Conservation (phyloP, 2,329 filamentous ascomycete species). For the Talaromyces sp. region DNA sequence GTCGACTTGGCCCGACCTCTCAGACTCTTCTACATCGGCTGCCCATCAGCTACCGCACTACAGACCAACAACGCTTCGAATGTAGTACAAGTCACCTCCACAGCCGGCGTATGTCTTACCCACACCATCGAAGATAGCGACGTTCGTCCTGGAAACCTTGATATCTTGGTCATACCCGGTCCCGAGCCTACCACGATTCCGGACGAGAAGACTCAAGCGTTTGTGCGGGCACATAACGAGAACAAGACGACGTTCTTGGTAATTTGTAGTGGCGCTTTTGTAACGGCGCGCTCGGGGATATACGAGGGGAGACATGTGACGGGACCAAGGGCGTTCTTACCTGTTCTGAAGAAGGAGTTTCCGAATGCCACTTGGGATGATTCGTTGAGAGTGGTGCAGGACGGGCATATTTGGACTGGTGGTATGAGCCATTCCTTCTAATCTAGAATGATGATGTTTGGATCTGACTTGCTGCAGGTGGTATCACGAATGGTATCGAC, state of each 20-base stretch:
- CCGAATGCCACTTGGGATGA: conserved; percentile 26
- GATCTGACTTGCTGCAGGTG: conserved; percentile 20
- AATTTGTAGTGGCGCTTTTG: conserved; percentile 27
- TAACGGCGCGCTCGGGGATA: conserved; percentile 27
- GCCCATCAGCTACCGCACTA: conserved; percentile 18
- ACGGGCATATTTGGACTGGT: conserved; percentile 28
- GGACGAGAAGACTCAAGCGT: conserved; percentile 28
- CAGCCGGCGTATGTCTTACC: conserved; percentile 29
- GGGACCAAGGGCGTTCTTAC: conserved; percentile 25
- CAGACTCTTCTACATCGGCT: conserved; percentile 32
- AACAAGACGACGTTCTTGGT: conserved; percentile 26
- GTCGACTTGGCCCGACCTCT: conserved; percentile 26
- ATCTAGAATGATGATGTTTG: not conserved
- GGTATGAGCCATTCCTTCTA: conserved; percentile 17
- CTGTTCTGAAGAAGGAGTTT: conserved; percentile 24
- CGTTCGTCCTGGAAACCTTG: conserved; percentile 36
- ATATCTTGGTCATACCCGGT: conserved; percentile 39
- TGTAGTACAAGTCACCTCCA: conserved; percentile 23
- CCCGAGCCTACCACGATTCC: conserved; percentile 32
- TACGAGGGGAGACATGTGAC: conserved; percentile 22
- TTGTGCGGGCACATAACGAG: conserved; percentile 33
- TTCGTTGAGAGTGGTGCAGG: conserved; percentile 20
- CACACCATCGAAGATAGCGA: conserved; percentile 25
- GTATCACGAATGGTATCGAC: conserved; percentile 30
- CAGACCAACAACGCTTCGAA: not conserved